These are phyloP conservation scores for Chrysopogon serrulatus DNA, from an alignment of 176 grass and related monocot species.

Conservation along the genomic window DNA sequence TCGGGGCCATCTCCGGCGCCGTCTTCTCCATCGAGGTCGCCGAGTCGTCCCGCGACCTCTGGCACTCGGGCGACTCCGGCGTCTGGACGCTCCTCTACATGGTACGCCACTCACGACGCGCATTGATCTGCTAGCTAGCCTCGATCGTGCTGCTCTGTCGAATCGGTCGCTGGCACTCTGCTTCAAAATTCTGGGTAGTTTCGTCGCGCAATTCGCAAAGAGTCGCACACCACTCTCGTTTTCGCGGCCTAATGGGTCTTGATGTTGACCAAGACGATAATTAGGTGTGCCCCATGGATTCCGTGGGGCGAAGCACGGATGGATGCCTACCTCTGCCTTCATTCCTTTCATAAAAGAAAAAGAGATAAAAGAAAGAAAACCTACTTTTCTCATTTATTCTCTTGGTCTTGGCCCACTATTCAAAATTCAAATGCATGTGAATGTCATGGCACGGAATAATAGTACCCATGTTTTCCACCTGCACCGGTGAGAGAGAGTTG, in stretches of 20 bases:
- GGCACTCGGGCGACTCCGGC: constrained; percentile 55
- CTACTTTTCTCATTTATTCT: neutral
- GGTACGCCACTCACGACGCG: constrained; percentile 10
- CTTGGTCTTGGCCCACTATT: neutral
- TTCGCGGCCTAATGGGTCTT: constrained; percentile 2
- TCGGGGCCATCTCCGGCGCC: constrained; percentile 92
- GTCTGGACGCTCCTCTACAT: constrained; percentile 65
- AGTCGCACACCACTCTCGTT: neutral
- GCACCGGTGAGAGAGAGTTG: neutral
- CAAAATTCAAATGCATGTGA: neutral
- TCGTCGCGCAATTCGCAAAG: neutral
- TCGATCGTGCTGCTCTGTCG: neutral
- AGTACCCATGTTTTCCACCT: neutral
- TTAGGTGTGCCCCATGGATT: constrained; percentile 41
- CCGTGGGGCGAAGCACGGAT: neutral
- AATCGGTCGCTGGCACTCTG: neutral
- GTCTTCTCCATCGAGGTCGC: constrained; percentile 87
- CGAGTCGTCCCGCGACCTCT: constrained; percentile 69
- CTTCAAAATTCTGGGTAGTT: neutral
- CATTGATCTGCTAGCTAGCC: neutral
- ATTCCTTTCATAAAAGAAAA: accelerated
- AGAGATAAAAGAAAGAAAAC: neutral
- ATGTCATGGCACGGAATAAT: no score
- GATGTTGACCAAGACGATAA: neutral
- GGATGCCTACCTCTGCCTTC: no score